A percentile compares a stretch with the other conserved stretches of the same genome.
Evolutionary conservation across 768 basidiomycete species (phyloP).

Genomic region (Lentinula edodes): DNA sequence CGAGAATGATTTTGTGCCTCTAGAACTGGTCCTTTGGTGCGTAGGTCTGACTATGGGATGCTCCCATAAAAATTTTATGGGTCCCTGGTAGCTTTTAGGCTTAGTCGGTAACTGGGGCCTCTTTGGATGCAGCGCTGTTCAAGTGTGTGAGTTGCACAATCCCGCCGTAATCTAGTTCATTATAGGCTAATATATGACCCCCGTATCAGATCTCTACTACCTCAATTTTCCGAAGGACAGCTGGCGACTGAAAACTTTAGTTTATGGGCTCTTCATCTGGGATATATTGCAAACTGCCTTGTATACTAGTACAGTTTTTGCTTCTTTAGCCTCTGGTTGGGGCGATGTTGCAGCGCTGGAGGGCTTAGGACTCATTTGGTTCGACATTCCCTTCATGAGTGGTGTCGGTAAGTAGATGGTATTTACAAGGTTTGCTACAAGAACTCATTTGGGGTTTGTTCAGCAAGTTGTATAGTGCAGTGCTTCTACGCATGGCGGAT

Average conservation of each 20-base stretch:
- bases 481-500: constrained; percentile 4
- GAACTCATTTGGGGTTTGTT: neutral
- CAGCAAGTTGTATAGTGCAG: neutral
- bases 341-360: neutral
- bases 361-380: neutral
- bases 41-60: neutral
- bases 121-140: neutral
- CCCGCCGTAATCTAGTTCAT: neutral
- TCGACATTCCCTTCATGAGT: constrained; percentile 1
- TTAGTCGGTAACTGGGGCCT: neutral
- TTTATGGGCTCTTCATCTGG: constrained; percentile 1
- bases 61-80: neutral
- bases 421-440: neutral
- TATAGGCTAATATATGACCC: neutral
- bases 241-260: neutral
- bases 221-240: neutral
- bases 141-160: neutral
- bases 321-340: neutral
- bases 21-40: neutral
- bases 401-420: neutral
- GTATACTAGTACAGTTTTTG: neutral
- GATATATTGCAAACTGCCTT: neutral
- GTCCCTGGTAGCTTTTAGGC: neutral
- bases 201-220: neutral
- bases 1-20: neutral